Evolutionary conservation across 225 moss, liverwort and hornwort genomes (phyloP).

Genomic region (Straminergon stramineum): DNA sequence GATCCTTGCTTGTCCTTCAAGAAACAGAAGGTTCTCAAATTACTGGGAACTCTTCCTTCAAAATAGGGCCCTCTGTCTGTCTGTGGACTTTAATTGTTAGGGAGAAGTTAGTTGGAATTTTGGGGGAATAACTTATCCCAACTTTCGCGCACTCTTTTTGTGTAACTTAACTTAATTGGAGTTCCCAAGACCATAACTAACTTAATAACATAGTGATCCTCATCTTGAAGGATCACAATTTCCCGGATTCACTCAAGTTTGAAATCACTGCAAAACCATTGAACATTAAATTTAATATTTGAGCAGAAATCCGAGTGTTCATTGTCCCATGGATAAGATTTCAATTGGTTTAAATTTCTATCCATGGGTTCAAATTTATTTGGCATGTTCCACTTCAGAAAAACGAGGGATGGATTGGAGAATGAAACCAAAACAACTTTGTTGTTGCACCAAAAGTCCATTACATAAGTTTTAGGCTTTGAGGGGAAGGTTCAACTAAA

Average conservation of each 20-base stretch:
- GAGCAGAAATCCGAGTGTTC: neutral
- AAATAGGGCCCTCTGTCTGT: neutral
- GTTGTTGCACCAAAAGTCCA: neutral
- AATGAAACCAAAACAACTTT: neutral
- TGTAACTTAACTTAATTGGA: too few species aligned
- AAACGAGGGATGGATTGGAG: neutral
- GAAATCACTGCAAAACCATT: neutral
- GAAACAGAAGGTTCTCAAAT: neutral
- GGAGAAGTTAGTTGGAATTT: neutral
- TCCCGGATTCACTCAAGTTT: neutral
- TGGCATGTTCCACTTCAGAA: neutral
- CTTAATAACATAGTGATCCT: neutral
- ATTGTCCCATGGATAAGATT: neutral
- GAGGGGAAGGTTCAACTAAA: neutral
- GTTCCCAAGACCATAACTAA: neutral
- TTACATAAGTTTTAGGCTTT: neutral
- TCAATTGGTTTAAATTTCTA: neutral
- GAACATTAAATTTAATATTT: too few species aligned
- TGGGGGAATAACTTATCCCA: neutral
- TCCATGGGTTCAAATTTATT: neutral
- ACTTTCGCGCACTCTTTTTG: neutral
- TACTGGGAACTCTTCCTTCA: neutral
- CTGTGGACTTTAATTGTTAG: neutral
- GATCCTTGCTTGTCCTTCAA: neutral
- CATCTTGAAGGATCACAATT: neutral